Base-by-base conservation (phyloP, 345 rosid genomes). In the Eucalyptus albens region DNA sequence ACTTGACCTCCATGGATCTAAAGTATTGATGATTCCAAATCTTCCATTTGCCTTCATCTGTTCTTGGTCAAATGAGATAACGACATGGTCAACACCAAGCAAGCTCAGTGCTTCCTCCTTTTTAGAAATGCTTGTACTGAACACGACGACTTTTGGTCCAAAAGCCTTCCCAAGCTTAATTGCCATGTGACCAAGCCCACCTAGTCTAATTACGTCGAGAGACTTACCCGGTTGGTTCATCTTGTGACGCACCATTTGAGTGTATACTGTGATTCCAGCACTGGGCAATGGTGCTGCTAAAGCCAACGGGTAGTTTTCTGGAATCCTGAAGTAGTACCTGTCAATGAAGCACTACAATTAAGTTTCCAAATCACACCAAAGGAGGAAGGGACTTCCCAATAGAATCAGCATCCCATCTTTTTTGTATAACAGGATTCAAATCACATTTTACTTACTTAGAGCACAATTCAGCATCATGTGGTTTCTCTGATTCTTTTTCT, bases 111-210 rank as follows among this genome's bases (percentile, higher is more conserved):
- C 97, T 90, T 97, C 99, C 45, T 95, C 97, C 93, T 94, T 96
- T 95, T 96, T 96, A 67, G 96, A 95, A 45, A 90, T 33, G 81
- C 97, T 96, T 33, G 99, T 96, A 95, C 99, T 97, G 45, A 97
- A 90, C 88, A 96, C 96, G 3, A 96, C 95, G 29, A 96, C 98
- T 24, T 86, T 88, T 91, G 96, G 91, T 86, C 99, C 99, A 87
- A 97, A 96, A 87, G 98, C 98, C 93, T 96, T 97, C 45, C 99
- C 99, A 67, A 97, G 96, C 94, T 96, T 97, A 90, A 96, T 96
- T 6, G 98, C 99, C 97, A 97, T 96, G 93, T 96, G 99, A 24
- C 97, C 98, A 47, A 96, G 99, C 59, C 99, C 99, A 72, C 99
- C 97, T 4, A 97, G 96, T 82, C 99, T 97, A 21, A 97, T 93